phyloP scores from a whole-genome alignment of 805 yeast genomes.

The Scheffersomyces stipitis region DNA sequence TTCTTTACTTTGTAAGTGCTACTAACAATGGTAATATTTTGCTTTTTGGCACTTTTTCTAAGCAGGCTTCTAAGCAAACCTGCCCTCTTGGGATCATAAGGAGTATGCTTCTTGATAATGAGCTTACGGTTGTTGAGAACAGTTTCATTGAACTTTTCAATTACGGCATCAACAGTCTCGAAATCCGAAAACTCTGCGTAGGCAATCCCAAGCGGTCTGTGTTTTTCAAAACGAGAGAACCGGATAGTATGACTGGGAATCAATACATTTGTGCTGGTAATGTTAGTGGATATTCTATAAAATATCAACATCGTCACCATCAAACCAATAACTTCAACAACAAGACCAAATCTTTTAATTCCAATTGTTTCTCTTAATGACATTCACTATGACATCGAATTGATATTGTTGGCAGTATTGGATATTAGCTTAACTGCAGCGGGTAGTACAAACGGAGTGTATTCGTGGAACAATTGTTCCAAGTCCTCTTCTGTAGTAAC shows the following conservation, averaged over 20 bases:
- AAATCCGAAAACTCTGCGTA: conserved; percentile 34
- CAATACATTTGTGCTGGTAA: conserved; percentile 34
- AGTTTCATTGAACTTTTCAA: conserved; percentile 23
- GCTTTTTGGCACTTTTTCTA: too few relatives aligned
- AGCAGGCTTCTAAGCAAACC: too few relatives aligned
- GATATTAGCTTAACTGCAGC: not conserved
- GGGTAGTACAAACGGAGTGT: conserved; percentile 43
- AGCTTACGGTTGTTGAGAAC: conserved; percentile 38
- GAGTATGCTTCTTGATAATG: conserved; percentile 41
- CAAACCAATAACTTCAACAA: too few relatives aligned
- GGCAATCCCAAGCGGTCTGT: conserved; percentile 55
- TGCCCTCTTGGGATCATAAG: conserved; percentile 35
- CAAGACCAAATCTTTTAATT: not conserved
- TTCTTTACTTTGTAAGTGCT: too few relatives aligned
- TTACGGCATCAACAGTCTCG: conserved; percentile 29
- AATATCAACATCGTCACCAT: too few relatives aligned
- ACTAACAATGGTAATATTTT: too few relatives aligned
- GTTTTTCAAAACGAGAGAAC: conserved; percentile 39
- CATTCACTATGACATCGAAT: too few relatives aligned
- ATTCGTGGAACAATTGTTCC: conserved; percentile 41
- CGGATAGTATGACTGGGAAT: conserved; percentile 56
- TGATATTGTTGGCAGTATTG: too few relatives aligned
- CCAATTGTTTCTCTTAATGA: too few relatives aligned
- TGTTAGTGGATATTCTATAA: conserved; percentile 6
- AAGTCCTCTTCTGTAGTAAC: conserved; percentile 52